A percentile compares a stretch with the other conserved stretches of the same genome.
Conservation (phyloP, 2,329 filamentous ascomycete species). For the Mycosphaerelloides madeirae region DNA sequence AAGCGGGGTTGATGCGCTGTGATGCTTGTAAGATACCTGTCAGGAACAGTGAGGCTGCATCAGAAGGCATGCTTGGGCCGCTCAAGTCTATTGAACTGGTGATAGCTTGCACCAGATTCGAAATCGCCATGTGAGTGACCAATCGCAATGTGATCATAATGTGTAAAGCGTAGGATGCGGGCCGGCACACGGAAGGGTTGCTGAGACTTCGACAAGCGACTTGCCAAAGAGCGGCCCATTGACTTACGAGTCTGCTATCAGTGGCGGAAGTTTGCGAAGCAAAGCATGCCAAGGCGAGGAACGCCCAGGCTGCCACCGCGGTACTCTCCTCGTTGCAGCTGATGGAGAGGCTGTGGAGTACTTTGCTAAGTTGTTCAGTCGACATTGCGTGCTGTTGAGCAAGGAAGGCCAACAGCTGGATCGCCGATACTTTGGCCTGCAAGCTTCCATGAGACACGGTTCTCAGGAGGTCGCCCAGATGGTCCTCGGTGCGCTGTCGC, state of each 20-base stretch:
- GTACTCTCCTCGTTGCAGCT: slow-evolving; percentile 60
- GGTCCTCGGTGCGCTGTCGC: slow-evolving; percentile 34
- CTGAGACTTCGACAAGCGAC: slow-evolving; percentile 66
- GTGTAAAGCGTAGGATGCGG: slow-evolving; percentile 69
- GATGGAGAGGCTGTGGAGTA: slow-evolving; percentile 13
- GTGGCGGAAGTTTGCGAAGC: slow-evolving; percentile 42
- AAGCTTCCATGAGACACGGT: slow-evolving; percentile 35
- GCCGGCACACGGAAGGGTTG: slow-evolving; percentile 65
- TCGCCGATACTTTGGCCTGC: slow-evolving; percentile 41
- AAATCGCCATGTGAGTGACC: slow-evolving; percentile 62
- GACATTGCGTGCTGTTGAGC: slow-evolving; percentile 34
- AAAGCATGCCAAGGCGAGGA: slow-evolving; percentile 69
- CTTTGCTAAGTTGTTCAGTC: slow-evolving; percentile 10
- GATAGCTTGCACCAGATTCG: slow-evolving; percentile 66
- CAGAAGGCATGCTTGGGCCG: slow-evolving; percentile 72
- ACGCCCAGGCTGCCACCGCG: slow-evolving; percentile 69
- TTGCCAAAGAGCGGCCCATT: slow-evolving; percentile 75
- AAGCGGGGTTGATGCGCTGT: slow-evolving; percentile 63
- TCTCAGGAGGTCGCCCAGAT: slow-evolving; percentile 38
- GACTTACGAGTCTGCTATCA: slow-evolving; percentile 38
- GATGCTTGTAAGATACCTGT: slow-evolving; percentile 61
- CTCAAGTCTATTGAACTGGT: slow-evolving; percentile 73
- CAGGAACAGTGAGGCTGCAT: slow-evolving; percentile 73
- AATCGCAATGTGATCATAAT: slow-evolving; percentile 62
- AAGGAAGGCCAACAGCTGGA: slow-evolving; percentile 53